phyloP scores from a whole-genome alignment of 2,329 filamentous ascomycete genomes.

The Verticillium isaacii region DNA sequence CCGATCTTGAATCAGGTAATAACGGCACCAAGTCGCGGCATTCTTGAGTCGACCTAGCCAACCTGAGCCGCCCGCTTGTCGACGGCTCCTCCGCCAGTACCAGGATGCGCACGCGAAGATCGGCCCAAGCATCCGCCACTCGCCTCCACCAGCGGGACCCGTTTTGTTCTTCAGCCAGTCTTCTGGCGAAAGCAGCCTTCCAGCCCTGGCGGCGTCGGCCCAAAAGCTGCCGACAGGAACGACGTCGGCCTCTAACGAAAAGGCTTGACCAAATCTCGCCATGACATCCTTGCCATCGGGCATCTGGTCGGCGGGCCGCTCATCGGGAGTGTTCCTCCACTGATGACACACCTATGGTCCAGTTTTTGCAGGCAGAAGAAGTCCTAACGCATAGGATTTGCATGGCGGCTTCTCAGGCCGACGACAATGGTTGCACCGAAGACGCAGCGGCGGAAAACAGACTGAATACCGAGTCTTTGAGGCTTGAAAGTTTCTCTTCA shows the following conservation, averaged over 20 bases:
- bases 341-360: background rate
- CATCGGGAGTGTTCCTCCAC: background rate
- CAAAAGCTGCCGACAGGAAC: constrained; percentile 10
- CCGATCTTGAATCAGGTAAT: background rate
- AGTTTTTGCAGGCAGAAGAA: background rate
- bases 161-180: background rate
- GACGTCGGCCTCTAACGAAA: background rate
- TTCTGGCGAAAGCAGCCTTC: background rate
- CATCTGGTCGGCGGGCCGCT: background rate
- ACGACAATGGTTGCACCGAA: background rate
- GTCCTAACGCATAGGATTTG: background rate
- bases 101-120: background rate
- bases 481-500: too few species aligned
- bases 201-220: constrained; percentile 5
- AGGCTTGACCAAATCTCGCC: background rate
- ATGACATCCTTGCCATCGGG: background rate
- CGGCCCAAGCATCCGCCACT: background rate
- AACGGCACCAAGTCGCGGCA: background rate
- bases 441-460: too few species aligned
- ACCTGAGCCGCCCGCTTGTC: background rate
- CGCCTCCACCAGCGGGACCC: background rate
- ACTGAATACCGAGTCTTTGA: too few species aligned
- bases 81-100: background rate
- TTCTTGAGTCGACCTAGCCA: background rate
- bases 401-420: background rate